Percentiles rank a stretch among this genome's conserved stretches.
phyloP scores from a whole-genome alignment of 495 filamentous ascomycete genomes.

The Penicillium lagena region DNA sequence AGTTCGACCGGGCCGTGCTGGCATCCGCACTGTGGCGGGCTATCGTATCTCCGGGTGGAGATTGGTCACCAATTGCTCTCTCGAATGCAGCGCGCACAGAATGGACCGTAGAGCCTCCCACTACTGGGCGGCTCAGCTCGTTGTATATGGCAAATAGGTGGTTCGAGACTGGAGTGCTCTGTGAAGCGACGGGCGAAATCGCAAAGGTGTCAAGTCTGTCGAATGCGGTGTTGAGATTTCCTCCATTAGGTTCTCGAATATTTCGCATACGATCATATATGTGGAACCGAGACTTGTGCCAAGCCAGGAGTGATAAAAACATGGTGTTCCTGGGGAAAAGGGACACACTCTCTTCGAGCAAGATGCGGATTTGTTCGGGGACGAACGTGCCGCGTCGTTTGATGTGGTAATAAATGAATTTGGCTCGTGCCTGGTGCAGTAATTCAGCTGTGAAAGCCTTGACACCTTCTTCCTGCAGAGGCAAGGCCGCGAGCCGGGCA shows the following conservation, averaged over 20 bases:
- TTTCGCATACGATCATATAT: slow-evolving; percentile 68
- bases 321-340: slow-evolving; percentile 73
- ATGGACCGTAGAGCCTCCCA: slow-evolving; percentile 47
- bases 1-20: slow-evolving; percentile 31
- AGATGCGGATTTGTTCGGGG: slow-evolving; percentile 53
- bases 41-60: slow-evolving; percentile 21
- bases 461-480: slow-evolving; percentile 21
- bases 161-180: slow-evolving; percentile 36
- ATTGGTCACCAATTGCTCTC: slow-evolving; percentile 44
- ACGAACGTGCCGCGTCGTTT: slow-evolving; percentile 51
- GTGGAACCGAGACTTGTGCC: slow-evolving; percentile 60
- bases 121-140: slow-evolving; percentile 46
- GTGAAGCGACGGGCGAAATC: not conserved
- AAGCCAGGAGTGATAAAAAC: slow-evolving; percentile 64
- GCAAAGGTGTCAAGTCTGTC: not conserved
- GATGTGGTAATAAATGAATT: slow-evolving; percentile 64
- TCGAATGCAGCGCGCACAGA: slow-evolving; percentile 66
- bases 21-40: slow-evolving; percentile 19
- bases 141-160: slow-evolving; percentile 61
- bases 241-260: slow-evolving; percentile 32
- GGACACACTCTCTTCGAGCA: slow-evolving; percentile 51
- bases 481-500: slow-evolving; percentile 26
- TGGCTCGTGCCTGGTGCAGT: slow-evolving; percentile 59
- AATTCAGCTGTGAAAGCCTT: slow-evolving; percentile 40
- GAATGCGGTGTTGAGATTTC: not conserved